Conservation (phyloP, 1,284 basidiomycete species). For the Irpex sp. region DNA sequence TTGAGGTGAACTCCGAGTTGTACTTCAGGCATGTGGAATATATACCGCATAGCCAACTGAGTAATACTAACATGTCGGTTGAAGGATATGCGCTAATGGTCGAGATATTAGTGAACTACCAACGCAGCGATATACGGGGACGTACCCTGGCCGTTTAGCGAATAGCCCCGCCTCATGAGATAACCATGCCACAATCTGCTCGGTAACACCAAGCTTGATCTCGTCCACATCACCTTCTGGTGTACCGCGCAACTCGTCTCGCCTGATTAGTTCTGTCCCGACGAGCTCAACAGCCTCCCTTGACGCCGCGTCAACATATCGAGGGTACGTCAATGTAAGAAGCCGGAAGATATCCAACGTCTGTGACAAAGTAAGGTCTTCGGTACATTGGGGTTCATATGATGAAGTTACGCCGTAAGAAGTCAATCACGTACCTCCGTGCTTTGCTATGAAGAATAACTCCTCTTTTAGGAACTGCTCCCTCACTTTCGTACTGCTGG, state of each 20-base stretch:
- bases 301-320: slow-evolving; percentile 72
- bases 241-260: slow-evolving; percentile 50
- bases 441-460: slow-evolving; percentile 1
- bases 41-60: slow-evolving; percentile 71
- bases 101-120: slow-evolving; percentile 5
- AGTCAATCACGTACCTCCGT: slow-evolving; percentile 4
- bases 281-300: slow-evolving; percentile 67
- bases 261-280: slow-evolving; percentile 56
- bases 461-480: slow-evolving; percentile 6
- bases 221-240: slow-evolving; percentile 35
- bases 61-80: slow-evolving; percentile 64
- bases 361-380: slow-evolving; percentile 65
- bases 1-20: slow-evolving; percentile 41
- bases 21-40: slow-evolving; percentile 48
- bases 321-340: slow-evolving; percentile 70
- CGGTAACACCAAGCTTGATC: slow-evolving; percentile 52
- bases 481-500: slow-evolving; percentile 9
- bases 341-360: slow-evolving; percentile 70
- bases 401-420: background rate
- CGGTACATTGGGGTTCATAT: slow-evolving; percentile 2
- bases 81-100: slow-evolving; percentile 54
- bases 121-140: slow-evolving; percentile 8
- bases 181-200: slow-evolving; percentile 72
- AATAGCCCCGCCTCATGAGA: slow-evolving; percentile 58
- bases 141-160: slow-evolving; percentile 50